These are phyloP conservation scores for Salvia splendens DNA, from an alignment of 257 asterid genomes.

Conservation along the genomic window DNA sequence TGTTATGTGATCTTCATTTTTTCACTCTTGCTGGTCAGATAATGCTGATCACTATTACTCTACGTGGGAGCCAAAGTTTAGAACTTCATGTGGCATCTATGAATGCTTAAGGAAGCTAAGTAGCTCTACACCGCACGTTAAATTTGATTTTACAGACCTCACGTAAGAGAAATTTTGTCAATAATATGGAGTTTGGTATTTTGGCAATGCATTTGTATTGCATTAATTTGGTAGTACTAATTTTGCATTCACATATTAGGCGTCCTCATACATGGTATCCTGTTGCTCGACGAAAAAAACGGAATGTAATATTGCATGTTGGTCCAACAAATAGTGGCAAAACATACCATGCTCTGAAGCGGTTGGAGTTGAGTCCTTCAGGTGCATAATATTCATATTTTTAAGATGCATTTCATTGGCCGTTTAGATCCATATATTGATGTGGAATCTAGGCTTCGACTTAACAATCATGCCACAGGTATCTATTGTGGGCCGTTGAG, in stretches of 20 bases:
- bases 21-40: conserved; percentile 42
- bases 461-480: conserved; percentile 46
- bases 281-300: conserved; percentile 67
- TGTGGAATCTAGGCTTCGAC: conserved; percentile 24
- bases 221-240: not conserved
- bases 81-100: conserved; percentile 37
- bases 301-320: conserved; percentile 77
- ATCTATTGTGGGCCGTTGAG: conserved; percentile 97
- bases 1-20: not conserved
- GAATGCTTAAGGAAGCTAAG: conserved; percentile 50
- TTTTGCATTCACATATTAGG: conserved; percentile 44
- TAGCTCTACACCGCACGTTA: conserved; percentile 42
- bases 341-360: conserved; percentile 83
- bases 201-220: conserved; percentile 13
- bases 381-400: conserved; percentile 43
- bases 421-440: conserved; percentile 7
- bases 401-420: conserved; percentile 18
- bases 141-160: conserved; percentile 82
- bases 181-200: conserved; percentile 23
- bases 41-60: conserved; percentile 36
- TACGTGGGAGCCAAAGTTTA: conserved; percentile 39
- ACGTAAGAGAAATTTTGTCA: conserved; percentile 55
- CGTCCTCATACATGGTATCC: conserved; percentile 94
- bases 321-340: conserved; percentile 99
- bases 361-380: conserved; percentile 71